Evolutionary conservation across 805 yeast species (phyloP).

Genomic region (Saturnispora halmiae): DNA sequence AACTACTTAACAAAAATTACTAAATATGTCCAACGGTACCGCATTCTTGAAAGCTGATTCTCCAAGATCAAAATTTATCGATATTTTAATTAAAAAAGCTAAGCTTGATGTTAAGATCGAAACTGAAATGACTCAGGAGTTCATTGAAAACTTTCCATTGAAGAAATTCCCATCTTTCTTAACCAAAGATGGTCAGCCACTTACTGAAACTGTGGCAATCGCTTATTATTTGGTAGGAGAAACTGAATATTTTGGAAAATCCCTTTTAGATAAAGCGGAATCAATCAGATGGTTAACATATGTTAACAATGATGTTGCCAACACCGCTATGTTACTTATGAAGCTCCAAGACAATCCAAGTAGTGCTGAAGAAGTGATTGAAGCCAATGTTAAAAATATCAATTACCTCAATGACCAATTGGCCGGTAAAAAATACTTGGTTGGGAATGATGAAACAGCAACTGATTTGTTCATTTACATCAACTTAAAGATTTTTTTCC

Average conservation of each 20-base stretch:
- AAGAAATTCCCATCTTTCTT: conserved; percentile 52
- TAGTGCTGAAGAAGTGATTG: conserved; percentile 1
- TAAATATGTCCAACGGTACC: conserved; percentile 19
- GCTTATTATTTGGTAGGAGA: conserved; percentile 34
- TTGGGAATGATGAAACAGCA: conserved; percentile 1
- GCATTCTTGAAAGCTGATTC: conserved; percentile 14
- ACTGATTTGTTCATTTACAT: conserved; percentile 3
- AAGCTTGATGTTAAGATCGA: conserved; percentile 44
- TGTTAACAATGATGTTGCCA: conserved; percentile 55
- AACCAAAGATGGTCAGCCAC: conserved; percentile 55
- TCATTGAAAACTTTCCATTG: conserved; percentile 48
- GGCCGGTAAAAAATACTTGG: conserved; percentile 1
- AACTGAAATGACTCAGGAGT: conserved; percentile 34
- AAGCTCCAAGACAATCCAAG: background rate
- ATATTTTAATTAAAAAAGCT: conserved; percentile 44
- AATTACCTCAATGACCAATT: conserved; percentile 7
- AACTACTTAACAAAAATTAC: background rate
- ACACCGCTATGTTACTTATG: conserved; percentile 20
- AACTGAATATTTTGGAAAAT: conserved; percentile 43
- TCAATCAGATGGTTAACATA: conserved; percentile 71
- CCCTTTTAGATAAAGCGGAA: conserved; percentile 48
- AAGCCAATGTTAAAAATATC: background rate
- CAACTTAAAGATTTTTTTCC: background rate
- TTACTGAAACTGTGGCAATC: conserved; percentile 58
- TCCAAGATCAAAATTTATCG: conserved; percentile 30